Percentiles rank a stretch among this genome's conserved stretches.
phyloP scores from a whole-genome alignment of 352 stramenopile species.

The Phytophthora macrochlamydospora region DNA sequence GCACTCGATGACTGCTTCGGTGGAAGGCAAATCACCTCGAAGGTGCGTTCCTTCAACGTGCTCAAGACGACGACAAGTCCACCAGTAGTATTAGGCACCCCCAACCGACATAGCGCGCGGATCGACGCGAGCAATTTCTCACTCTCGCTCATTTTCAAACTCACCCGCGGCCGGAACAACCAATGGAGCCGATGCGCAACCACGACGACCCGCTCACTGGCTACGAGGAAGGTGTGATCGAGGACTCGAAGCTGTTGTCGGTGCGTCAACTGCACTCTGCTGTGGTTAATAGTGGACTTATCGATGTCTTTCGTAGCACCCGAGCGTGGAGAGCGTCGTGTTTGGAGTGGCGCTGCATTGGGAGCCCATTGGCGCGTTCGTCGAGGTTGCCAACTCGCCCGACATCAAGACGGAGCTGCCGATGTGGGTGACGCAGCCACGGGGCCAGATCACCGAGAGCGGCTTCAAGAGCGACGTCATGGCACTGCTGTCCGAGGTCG shows the following conservation, averaged over 20 bases:
- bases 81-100: neutral
- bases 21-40: neutral
- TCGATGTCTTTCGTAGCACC: conserved; percentile 4
- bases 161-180: conserved; percentile 1
- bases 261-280: conserved; percentile 1
- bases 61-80: neutral
- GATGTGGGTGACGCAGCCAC: conserved; percentile 26
- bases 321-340: conserved; percentile 14
- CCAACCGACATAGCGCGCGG: no score
- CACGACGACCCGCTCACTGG: conserved; percentile 11
- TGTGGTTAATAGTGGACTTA: conserved; percentile 4
- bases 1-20: conserved; percentile 8
- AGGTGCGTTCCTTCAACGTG: neutral
- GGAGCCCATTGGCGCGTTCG: conserved; percentile 25
- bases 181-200: conserved; percentile 26
- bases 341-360: conserved; percentile 28
- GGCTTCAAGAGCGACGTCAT: conserved; percentile 30
- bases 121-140: no score
- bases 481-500: conserved; percentile 18
- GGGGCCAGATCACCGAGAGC: conserved; percentile 25
- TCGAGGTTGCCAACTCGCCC: conserved; percentile 22
- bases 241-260: conserved; percentile 14
- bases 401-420: neutral
- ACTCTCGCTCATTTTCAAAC: conserved; percentile 17
- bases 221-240: conserved; percentile 21